phyloP scores from a whole-genome alignment of 352 stramenopile genomes.

The Achlya hypogyna region DNA sequence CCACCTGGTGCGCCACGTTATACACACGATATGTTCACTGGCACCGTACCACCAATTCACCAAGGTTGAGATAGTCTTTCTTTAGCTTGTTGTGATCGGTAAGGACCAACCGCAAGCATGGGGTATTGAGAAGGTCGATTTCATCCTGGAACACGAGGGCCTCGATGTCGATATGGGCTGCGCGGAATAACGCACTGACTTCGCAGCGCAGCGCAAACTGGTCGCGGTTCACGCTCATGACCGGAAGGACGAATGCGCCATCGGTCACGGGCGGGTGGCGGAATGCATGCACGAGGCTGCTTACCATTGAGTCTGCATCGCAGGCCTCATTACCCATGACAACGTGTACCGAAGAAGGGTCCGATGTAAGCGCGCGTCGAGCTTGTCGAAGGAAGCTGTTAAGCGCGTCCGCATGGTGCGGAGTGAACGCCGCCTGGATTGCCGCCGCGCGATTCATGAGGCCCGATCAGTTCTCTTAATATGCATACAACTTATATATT shows the following conservation, averaged over 20 bases:
- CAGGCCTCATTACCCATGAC: slow-evolving; percentile 72
- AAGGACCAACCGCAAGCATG: slow-evolving; percentile 38
- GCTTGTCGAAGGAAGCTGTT: slow-evolving; percentile 27
- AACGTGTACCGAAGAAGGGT: slow-evolving; percentile 34
- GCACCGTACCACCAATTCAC: slow-evolving; percentile 3
- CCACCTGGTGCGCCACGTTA: slow-evolving; percentile 22
- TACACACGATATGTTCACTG: slow-evolving; percentile 24
- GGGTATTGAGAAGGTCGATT: slow-evolving; percentile 30
- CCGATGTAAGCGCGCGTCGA: not conserved
- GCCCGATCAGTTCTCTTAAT: not conserved
- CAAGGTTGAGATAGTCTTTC: slow-evolving; percentile 34
- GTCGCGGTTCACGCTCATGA: slow-evolving; percentile 51
- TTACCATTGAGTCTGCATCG: slow-evolving; percentile 79
- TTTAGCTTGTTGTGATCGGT: slow-evolving; percentile 70
- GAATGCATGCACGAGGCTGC: slow-evolving; percentile 58
- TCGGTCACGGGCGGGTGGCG: slow-evolving; percentile 24
- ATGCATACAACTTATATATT: not conserved
- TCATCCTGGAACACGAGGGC: slow-evolving; percentile 69
- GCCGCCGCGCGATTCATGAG: slow-evolving; percentile 17
- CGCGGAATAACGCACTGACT: slow-evolving; percentile 46
- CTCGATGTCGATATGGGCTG: slow-evolving; percentile 38
- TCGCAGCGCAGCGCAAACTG: slow-evolving; percentile 62
- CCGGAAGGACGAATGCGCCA: slow-evolving; percentile 31
- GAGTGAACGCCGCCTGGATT: not conserved
- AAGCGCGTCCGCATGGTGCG: slow-evolving; percentile 10